Base-by-base conservation (phyloP, 2,329 filamentous ascomycete genomes). In the Passalora sequoiae region DNA sequence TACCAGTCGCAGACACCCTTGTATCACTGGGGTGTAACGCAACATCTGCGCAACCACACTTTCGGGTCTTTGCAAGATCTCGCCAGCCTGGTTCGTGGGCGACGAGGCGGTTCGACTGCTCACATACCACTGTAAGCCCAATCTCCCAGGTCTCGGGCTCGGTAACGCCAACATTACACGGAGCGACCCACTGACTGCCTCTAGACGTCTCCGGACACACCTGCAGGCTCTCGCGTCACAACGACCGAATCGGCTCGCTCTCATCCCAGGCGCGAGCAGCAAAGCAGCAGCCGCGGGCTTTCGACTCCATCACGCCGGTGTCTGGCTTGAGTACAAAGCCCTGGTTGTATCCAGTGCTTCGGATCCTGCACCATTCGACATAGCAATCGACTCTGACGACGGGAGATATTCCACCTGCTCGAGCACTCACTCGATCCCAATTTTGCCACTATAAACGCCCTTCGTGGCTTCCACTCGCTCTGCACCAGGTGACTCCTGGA, bases 1-100 rank as follows among this genome's bases (percentile, higher is more conserved):
- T 44, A 45, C 37, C 51, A 46, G 42, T 56, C 53, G 52, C 49
- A 44, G 45, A 49, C 53, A 57, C 49, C 50, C 51, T 57, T 51
- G 59, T 61, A 49, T 46, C 40, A 62, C 60, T 40, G 39, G 41
- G 38, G 58, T 64, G 68, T 68, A 59, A 63, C 68, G 67, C 67
- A 60, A 62, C 65, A 60, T 67, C 66, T 71, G 67, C 69, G 65
- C 69, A 64, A 69, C 68, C 69, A 66, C 66, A 63, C 64, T 66
- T 63, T 53, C 62, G 67, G 69, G 65, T 51, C 57, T 47, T 25
- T 61, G 61, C 58, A n/a, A n/a, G 66, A 61, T 60, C 57, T 58
- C 53, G 63, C 63, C 55, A 48, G 35, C 47, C 58, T 57, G 54
- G 42, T 61, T 57, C 58, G 56, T 56, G 55, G 58, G 56, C 59